phyloP scores from a whole-genome alignment of 2,329 filamentous ascomycete genomes.

The Colletotrichum simmondsii region DNA sequence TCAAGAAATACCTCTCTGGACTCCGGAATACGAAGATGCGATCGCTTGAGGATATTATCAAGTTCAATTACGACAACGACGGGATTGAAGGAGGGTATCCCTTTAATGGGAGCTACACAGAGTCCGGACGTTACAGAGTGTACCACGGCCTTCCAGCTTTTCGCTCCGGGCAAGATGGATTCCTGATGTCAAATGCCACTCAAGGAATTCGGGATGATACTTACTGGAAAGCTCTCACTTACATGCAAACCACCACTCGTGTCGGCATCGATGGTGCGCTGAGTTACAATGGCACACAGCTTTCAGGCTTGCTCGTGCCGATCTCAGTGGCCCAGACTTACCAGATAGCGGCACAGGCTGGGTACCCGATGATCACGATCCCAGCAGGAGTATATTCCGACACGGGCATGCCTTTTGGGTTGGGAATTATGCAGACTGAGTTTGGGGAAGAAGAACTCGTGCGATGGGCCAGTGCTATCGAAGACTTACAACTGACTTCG shows the following conservation, averaged over 20 bases:
- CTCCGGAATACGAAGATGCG: conserved; percentile 69
- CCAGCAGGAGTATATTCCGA: conserved; percentile 68
- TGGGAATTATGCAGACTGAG: conserved; percentile 68
- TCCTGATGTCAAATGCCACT: conserved; percentile 70
- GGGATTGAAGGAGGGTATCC: conserved; percentile 75
- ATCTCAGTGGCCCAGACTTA: conserved; percentile 74
- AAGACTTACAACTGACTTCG: conserved; percentile 61
- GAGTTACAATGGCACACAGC: conserved; percentile 47
- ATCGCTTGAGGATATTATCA: conserved; percentile 71
- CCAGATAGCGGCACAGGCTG: conserved; percentile 78
- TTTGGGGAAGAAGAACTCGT: conserved; percentile 68
- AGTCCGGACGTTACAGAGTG: conserved; percentile 37
- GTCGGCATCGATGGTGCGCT: conserved; percentile 74
- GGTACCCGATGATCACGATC: conserved; percentile 78
- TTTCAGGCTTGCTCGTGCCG: conserved; percentile 75
- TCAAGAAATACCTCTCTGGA: conserved; percentile 70
- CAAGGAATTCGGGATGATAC: conserved; percentile 71
- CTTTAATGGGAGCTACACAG: not conserved
- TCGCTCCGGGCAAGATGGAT: conserved; percentile 75
- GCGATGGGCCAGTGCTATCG: conserved; percentile 71
- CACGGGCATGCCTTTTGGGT: conserved; percentile 66
- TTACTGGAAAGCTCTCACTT: conserved; percentile 74
- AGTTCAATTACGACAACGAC: conserved; percentile 71
- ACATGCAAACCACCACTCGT: conserved; percentile 67
- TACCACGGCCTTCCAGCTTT: conserved; percentile 64